Conservation (phyloP, 2,329 filamentous ascomycete genomes). For the Colletotrichum tropicale region DNA sequence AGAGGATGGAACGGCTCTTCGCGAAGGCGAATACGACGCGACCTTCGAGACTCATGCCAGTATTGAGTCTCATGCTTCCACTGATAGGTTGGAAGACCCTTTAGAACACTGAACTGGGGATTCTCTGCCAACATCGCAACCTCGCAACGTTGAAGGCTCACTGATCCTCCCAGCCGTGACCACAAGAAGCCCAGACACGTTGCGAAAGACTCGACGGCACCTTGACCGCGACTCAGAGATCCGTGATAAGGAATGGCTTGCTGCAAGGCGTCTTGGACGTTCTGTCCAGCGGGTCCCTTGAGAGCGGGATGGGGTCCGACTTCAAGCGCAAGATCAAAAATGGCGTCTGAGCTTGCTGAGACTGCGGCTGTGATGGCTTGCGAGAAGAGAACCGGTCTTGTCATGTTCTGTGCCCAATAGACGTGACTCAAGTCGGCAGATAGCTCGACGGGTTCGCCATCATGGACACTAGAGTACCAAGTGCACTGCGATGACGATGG, state of each 20-base stretch:
- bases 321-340: slow-evolving; percentile 27
- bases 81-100: not conserved
- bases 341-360: not conserved
- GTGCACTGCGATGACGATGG: slow-evolving; percentile 18
- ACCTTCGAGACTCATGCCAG: not conserved
- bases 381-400: slow-evolving; percentile 29
- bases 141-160: not conserved
- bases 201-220: slow-evolving; percentile 23
- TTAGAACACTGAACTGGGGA: not conserved
- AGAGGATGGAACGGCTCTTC: not conserved
- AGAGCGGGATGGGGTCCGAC: slow-evolving; percentile 43
- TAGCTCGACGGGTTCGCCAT: slow-evolving; percentile 23
- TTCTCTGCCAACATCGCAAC: not conserved
- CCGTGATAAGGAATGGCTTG: slow-evolving; percentile 26
- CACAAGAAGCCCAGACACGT: slow-evolving; percentile 21
- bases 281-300: slow-evolving; percentile 40
- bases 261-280: not conserved
- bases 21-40: too few species aligned
- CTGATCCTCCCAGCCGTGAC: slow-evolving; percentile 19
- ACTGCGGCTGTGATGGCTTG: slow-evolving; percentile 14
- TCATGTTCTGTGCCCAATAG: slow-evolving; percentile 33
- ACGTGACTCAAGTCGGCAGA: slow-evolving; percentile 35
- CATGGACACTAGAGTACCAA: not conserved
- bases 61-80: not conserved
- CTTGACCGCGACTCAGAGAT: slow-evolving; percentile 19